phyloP scores from a whole-genome alignment of 345 rosid genomes.

The Eutrema heterophyllum region DNA sequence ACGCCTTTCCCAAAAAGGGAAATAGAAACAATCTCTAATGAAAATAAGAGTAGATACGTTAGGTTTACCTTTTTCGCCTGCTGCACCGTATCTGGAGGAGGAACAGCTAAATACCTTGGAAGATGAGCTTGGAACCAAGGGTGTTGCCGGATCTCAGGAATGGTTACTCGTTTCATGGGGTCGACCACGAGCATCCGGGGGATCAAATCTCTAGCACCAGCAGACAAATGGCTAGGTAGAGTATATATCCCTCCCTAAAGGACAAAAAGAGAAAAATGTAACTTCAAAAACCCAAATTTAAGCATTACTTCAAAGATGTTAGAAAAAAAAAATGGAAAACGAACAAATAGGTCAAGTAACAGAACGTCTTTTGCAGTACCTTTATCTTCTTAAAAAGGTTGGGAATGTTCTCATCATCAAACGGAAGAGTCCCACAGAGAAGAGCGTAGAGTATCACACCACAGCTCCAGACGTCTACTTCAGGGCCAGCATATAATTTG shows the following conservation, averaged over 20 bases:
- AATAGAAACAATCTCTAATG: background rate
- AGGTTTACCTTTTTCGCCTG: constrained; percentile 65
- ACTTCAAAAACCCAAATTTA: background rate
- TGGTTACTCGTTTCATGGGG: constrained; percentile 82
- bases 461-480: constrained; percentile 99
- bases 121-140: constrained; percentile 86
- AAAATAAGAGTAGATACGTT: background rate
- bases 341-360: background rate
- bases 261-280: background rate
- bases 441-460: constrained; percentile 95
- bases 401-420: constrained; percentile 91
- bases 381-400: constrained; percentile 85
- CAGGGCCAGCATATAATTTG: constrained; percentile 89
- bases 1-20: background rate
- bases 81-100: constrained; percentile 72
- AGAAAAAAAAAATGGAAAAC: background rate
- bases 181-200: constrained; percentile 93
- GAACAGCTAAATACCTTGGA: constrained; percentile 79
- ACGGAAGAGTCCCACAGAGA: constrained; percentile 93
- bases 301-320: background rate
- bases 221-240: constrained; percentile 84
- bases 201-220: constrained; percentile 85
- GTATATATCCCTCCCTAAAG: constrained; percentile 82
- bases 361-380: constrained; percentile 37
- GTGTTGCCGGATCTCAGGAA: constrained; percentile 86